Evolutionary conservation across 176 grass and related monocot genomes (phyloP).

Genomic region (Oryza australiensis): DNA sequence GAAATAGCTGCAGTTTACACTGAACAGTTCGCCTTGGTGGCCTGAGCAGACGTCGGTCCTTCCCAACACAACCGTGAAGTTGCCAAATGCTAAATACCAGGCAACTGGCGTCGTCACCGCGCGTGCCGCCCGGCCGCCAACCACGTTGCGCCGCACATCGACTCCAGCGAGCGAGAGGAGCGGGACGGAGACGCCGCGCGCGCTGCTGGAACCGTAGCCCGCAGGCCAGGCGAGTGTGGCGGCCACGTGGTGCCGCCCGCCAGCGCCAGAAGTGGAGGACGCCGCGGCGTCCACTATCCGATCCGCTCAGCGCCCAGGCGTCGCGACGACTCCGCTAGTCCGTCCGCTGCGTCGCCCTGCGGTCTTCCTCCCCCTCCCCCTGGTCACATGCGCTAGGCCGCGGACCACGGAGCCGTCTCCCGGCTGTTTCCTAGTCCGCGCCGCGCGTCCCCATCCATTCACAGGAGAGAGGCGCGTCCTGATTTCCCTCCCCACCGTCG

Average conservation of each 20-base stretch:
- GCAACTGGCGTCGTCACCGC: too few species aligned
- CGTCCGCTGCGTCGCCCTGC: too few species aligned
- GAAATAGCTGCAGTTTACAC: too few species aligned
- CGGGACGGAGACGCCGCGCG: too few species aligned
- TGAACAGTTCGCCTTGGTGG: too few species aligned
- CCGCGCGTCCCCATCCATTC: not conserved
- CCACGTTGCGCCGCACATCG: not conserved
- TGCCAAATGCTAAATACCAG: not conserved
- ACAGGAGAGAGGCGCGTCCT: not conserved
- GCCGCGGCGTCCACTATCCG: not conserved
- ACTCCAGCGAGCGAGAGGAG: not conserved
- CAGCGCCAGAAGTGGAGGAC: not conserved
- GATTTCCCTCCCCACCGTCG: not conserved
- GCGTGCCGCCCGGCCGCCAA: not conserved
- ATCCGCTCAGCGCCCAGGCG: not conserved
- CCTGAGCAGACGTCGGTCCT: too few species aligned
- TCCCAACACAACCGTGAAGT: not conserved
- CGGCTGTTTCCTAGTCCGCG: not conserved
- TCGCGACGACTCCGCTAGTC: conserved; percentile 16
- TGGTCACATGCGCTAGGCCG: not conserved
- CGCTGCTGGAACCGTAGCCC: too few species aligned
- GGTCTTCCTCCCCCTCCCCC: too few species aligned
- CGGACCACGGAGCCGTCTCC: not conserved
- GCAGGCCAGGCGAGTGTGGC: too few species aligned
- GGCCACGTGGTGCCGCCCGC: too few species aligned